phyloP scores from a whole-genome alignment of 2,329 filamentous ascomycete genomes.

The Aspergillus neotritici region DNA sequence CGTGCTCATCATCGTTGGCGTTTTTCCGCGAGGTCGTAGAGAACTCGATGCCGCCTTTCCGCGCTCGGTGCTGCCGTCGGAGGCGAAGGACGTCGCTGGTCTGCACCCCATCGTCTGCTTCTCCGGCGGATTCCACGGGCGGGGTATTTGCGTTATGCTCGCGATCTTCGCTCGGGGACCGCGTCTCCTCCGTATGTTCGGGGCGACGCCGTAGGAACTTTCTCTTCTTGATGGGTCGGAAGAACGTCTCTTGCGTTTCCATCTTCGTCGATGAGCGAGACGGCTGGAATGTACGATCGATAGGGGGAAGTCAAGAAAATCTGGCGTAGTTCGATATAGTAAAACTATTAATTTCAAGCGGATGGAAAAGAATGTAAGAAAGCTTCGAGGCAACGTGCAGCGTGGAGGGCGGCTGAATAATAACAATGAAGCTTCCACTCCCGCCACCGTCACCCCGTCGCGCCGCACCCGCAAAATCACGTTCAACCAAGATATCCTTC shows the following conservation, averaged over 20 bases:
- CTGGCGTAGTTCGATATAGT: not conserved
- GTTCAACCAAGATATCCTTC: no score
- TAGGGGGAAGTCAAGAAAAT: not conserved
- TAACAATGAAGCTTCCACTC: not conserved
- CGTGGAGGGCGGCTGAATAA: not conserved
- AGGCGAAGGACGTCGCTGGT: conserved; percentile 33
- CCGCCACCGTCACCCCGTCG: not conserved
- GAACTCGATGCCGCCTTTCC: conserved; percentile 45
- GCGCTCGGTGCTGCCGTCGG: conserved; percentile 32
- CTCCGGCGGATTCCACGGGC: conserved; percentile 10
- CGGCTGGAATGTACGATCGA: not conserved
- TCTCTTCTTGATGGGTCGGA: conserved; percentile 47
- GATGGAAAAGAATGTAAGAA: not conserved
- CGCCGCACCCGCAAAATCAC: not conserved
- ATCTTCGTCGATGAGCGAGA: conserved; percentile 13
- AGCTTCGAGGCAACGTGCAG: not conserved
- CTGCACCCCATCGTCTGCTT: conserved; percentile 14
- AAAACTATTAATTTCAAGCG: not conserved
- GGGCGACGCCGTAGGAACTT: conserved; percentile 46
- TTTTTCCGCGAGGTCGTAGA: conserved; percentile 28
- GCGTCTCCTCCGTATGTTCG: conserved; percentile 14
- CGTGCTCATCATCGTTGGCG: conserved; percentile 12
- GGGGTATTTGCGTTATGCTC: conserved; percentile 3
- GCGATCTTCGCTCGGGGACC: conserved; percentile 9
- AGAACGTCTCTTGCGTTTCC: conserved; percentile 35